Conservation (phyloP, 495 filamentous ascomycete genomes). For the Annulohypoxylon stygium region DNA sequence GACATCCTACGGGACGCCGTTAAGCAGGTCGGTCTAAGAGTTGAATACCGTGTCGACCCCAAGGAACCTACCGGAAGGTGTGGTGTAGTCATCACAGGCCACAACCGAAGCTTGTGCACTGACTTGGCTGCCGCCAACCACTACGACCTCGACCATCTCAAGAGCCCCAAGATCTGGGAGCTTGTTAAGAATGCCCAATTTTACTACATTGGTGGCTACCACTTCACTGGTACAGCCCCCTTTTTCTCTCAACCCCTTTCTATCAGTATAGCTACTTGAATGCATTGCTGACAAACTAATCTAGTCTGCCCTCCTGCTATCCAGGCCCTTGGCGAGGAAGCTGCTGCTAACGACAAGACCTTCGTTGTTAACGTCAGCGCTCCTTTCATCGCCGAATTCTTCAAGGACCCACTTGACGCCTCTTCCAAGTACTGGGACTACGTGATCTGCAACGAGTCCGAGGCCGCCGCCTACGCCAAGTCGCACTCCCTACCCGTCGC, state of each 20-base stretch:
- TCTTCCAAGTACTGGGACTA: conserved; percentile 94
- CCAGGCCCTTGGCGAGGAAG: conserved; percentile 88
- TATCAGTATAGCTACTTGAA: not conserved
- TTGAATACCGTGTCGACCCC: conserved; percentile 92
- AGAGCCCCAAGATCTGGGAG: conserved; percentile 89
- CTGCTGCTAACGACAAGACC: conserved; percentile 86
- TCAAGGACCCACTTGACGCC: conserved; percentile 92
- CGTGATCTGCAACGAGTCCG: conserved; percentile 96
- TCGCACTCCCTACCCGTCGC: conserved; percentile 74
- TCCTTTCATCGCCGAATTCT: conserved; percentile 96
- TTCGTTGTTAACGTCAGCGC: conserved; percentile 93
- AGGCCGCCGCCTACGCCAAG: conserved; percentile 87
- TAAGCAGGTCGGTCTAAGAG: conserved; percentile 84
- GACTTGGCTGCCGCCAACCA: conserved; percentile 96
- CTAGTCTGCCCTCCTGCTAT: conserved; percentile 92
- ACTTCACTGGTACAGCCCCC: conserved; percentile 60
- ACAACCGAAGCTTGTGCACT: conserved; percentile 93
- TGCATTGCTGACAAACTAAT: conserved; percentile 17
- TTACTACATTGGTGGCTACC: conserved; percentile 94
- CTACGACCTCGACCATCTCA: conserved; percentile 94
- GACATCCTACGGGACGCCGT: conserved; percentile 82
- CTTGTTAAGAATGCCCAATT: conserved; percentile 87
- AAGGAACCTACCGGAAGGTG: conserved; percentile 88
- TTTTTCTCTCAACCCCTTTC: not conserved
- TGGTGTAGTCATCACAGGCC: conserved; percentile 95